These are phyloP conservation scores for Solanum pennellii DNA, from an alignment of 257 asterid genomes.

Conservation along the genomic window DNA sequence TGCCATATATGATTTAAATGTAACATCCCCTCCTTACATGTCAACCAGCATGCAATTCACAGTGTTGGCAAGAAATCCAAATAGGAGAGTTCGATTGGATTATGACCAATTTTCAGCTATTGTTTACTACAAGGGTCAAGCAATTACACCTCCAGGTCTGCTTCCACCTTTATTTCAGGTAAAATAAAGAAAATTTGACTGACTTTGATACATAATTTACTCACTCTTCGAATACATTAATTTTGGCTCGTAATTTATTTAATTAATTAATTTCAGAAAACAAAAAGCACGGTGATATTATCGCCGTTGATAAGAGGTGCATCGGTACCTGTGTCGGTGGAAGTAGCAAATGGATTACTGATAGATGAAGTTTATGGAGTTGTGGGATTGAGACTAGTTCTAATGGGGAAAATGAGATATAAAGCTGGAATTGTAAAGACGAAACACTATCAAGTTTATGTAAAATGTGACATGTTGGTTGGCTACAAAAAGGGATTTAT, in stretches of 20 bases:
- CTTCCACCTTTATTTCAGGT: conserved; percentile 51
- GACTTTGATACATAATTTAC: not conserved
- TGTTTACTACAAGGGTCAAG: conserved; percentile 36
- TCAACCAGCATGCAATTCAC: conserved; percentile 54
- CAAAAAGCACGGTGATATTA: conserved; percentile 49
- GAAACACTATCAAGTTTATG: conserved; percentile 20
- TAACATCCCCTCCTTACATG: conserved; percentile 29
- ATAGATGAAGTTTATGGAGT: conserved; percentile 47
- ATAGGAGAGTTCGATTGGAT: conserved; percentile 26
- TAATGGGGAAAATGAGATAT: conserved; percentile 38
- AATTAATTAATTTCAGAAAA: conserved; percentile 24
- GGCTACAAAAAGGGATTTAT: conserved; percentile 33
- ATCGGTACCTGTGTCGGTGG: conserved; percentile 36
- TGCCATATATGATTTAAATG: conserved; percentile 39
- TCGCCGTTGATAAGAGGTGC: conserved; percentile 50
- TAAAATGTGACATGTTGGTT: conserved; percentile 45
- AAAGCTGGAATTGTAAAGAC: conserved; percentile 25
- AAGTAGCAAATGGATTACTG: conserved; percentile 24
- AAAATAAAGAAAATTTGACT: not conserved
- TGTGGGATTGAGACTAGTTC: conserved; percentile 40
- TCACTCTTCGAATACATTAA: too few species aligned
- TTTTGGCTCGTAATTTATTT: not conserved
- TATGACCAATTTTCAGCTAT: conserved; percentile 46
- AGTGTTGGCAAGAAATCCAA: conserved; percentile 44
- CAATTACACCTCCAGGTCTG: conserved; percentile 32